A percentile compares a stretch with the other conserved stretches of the same genome.
These are phyloP conservation scores for Cyathus striatus DNA, from an alignment of 768 basidiomycete genomes.

Conservation along the genomic window DNA sequence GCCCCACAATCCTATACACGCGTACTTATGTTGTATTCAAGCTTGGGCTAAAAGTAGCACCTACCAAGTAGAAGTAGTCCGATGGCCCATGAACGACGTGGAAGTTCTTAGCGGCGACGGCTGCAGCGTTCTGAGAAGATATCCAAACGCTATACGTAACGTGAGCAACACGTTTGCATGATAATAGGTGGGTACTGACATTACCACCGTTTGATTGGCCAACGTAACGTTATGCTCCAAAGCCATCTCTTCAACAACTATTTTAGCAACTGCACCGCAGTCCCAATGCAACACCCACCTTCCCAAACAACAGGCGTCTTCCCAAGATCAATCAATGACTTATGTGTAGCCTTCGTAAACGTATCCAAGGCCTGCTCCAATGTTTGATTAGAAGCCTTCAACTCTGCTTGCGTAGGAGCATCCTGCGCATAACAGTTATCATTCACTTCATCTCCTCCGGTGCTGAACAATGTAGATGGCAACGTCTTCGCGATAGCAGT, in stretches of 20 bases:
- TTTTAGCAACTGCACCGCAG: constrained; percentile 8
- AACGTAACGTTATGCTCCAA: constrained; percentile 44
- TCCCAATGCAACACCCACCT: constrained; percentile 28
- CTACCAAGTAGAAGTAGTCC: constrained; percentile 71
- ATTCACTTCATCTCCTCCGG: constrained; percentile 84
- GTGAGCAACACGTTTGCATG: not conserved
- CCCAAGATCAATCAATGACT: constrained; percentile 42
- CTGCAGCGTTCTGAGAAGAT: constrained; percentile 51
- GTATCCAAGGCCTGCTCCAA: constrained; percentile 58
- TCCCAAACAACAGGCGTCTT: constrained; percentile 87
- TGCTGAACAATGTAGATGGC: constrained; percentile 61
- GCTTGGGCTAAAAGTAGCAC: constrained; percentile 9
- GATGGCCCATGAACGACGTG: constrained; percentile 64
- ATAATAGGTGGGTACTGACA: constrained; percentile 29
- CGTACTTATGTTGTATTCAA: not conserved
- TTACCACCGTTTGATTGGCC: constrained; percentile 48
- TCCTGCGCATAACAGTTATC: constrained; percentile 62
- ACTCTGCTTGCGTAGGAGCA: constrained; percentile 46
- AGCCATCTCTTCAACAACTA: constrained; percentile 53
- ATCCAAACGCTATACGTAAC: constrained; percentile 57
- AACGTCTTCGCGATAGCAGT: constrained; percentile 44
- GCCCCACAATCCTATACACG: constrained; percentile 75
- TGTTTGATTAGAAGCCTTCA: constrained; percentile 45
- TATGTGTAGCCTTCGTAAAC: constrained; percentile 61
- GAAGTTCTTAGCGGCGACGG: constrained; percentile 57